Conservation (phyloP, 192 early-diverging fungal genomes). For the Funneliformis geosporum region DNA sequence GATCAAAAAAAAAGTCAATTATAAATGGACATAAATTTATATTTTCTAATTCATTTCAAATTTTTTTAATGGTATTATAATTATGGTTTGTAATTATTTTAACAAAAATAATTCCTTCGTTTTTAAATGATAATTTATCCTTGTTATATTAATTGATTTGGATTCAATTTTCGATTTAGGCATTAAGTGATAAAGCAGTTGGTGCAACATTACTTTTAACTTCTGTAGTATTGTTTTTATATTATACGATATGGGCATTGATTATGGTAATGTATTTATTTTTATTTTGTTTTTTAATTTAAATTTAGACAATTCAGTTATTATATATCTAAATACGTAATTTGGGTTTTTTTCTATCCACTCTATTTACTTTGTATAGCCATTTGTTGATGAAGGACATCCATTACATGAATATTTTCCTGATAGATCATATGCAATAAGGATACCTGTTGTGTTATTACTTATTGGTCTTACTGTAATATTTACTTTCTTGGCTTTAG, state of each 20-base stretch:
- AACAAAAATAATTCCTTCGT: too few species aligned
- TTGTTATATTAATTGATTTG: too few species aligned
- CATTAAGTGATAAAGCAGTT: slow-evolving; percentile 67
- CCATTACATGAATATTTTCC: slow-evolving; percentile 78
- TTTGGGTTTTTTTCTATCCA: neutral
- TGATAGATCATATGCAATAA: slow-evolving; percentile 82
- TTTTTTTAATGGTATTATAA: too few species aligned
- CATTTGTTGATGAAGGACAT: slow-evolving; percentile 80
- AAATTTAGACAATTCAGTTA: neutral
- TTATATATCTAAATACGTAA: too few species aligned
- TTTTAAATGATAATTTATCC: too few species aligned
- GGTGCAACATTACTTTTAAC: slow-evolving; percentile 72
- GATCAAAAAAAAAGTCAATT: too few species aligned
- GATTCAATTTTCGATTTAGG: neutral
- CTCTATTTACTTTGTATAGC: slow-evolving; percentile 45
- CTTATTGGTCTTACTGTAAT: slow-evolving; percentile 76
- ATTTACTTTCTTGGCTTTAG: slow-evolving; percentile 76
- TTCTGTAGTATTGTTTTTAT: slow-evolving; percentile 75
- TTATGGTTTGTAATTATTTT: too few species aligned
- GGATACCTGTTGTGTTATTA: slow-evolving; percentile 79
- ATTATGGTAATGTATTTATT: slow-evolving; percentile 62
- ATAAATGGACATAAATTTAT: too few species aligned
- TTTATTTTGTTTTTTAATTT: neutral
- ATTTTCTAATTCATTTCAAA: too few species aligned
- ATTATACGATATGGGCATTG: slow-evolving; percentile 90